Conservation (phyloP, 148 eudicot species). For the Vaccinium corymbosum region DNA sequence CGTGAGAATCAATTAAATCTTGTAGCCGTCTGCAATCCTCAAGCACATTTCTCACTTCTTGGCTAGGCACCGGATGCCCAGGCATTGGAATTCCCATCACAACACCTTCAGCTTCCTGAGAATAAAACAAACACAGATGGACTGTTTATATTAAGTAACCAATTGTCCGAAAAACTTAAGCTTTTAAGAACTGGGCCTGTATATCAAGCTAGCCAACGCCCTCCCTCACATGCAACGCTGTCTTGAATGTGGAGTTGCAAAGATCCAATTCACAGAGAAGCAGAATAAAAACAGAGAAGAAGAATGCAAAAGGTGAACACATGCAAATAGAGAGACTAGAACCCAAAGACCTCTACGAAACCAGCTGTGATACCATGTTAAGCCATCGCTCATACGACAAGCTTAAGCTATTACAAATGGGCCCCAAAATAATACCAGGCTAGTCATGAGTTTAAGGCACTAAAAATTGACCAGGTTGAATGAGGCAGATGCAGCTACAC, state of each 20-base stretch:
- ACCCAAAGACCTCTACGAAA: background rate
- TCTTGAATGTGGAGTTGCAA: background rate
- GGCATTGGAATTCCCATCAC: constrained; percentile 98
- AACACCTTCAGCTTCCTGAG: constrained; percentile 82
- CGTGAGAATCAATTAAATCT: constrained; percentile 71
- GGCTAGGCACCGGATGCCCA: constrained; percentile 72
- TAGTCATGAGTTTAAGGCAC: background rate
- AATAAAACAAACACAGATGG: constrained; percentile 8
- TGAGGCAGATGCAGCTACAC: background rate
- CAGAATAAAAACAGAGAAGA: background rate
- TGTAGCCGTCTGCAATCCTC: constrained; percentile 67
- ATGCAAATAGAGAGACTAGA: background rate
- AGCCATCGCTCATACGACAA: background rate
- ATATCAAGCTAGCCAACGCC: background rate
- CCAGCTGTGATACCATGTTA: background rate
- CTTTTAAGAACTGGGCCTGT: background rate
- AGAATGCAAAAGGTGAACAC: background rate
- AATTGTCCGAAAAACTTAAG: background rate
- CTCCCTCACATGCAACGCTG: background rate
- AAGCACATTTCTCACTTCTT: constrained; percentile 65
- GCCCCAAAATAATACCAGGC: background rate
- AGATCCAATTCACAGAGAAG: background rate
- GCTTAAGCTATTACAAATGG: background rate
- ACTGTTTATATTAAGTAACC: background rate
- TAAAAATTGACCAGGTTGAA: background rate